These are phyloP conservation scores for Albugo candida DNA, from an alignment of 352 stramenopile species.

Conservation along the genomic window DNA sequence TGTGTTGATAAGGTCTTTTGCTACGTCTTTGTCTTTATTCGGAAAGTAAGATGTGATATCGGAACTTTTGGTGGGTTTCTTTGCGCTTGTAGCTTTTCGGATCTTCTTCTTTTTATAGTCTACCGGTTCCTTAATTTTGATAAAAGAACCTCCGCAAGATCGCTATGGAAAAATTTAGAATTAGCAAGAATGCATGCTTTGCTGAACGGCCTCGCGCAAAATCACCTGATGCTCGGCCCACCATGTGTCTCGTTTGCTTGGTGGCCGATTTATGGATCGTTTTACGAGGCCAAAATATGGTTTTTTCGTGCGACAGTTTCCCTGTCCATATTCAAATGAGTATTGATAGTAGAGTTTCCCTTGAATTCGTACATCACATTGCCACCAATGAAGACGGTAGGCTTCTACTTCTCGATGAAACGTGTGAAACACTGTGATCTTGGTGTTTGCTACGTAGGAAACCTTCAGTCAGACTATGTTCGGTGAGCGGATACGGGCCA, in stretches of 20 bases:
- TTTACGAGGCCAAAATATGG: slow-evolving; percentile 77
- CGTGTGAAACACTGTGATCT: slow-evolving; percentile 78
- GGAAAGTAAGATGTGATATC: slow-evolving; percentile 3
- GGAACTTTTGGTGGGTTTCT: neutral
- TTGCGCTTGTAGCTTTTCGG: slow-evolving; percentile 12
- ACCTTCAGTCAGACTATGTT: slow-evolving; percentile 7
- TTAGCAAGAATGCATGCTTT: neutral
- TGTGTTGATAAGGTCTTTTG: slow-evolving; percentile 13
- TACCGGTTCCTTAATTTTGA: slow-evolving; percentile 46
- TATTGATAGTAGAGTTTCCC: neutral
- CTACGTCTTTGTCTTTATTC: slow-evolving; percentile 30
- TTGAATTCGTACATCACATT: slow-evolving; percentile 33
- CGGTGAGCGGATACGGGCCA: neutral
- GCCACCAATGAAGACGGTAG: slow-evolving; percentile 72
- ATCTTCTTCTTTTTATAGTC: slow-evolving; percentile 25
- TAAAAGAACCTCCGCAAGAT: slow-evolving; percentile 44
- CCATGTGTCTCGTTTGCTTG: slow-evolving; percentile 48
- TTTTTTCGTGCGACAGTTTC: slow-evolving; percentile 23
- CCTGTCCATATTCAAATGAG: slow-evolving; percentile 14
- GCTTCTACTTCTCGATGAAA: slow-evolving; percentile 81
- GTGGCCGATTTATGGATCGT: slow-evolving; percentile 71
- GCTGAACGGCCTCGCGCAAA: neutral
- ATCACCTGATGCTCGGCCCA: slow-evolving; percentile 36
- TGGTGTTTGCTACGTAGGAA: slow-evolving; percentile 11
- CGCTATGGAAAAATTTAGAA: slow-evolving; percentile 10